Base-by-base conservation (phyloP, 441 rosid species). In the Geranium incanum region DNA sequence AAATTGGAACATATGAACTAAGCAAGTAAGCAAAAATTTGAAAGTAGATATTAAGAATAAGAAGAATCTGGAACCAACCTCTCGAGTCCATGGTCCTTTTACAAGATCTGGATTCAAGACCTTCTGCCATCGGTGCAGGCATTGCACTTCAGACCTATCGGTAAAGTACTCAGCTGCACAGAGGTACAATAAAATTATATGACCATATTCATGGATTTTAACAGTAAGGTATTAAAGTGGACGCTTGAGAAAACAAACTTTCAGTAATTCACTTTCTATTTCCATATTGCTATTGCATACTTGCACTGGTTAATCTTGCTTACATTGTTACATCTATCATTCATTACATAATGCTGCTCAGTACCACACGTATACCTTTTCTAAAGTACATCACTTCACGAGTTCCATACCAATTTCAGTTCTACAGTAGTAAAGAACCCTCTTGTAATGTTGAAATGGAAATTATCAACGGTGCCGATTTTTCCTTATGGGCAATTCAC, bases 71-170 rank as follows among this genome's bases (percentile, higher is more conserved):
- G 45, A 41, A 48, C 79, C 70, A 77, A 93, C 99, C 95, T 93
- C 90, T 81, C 84, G 97, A 68, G 95, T 86, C 99, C 99, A 95
- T 60, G 98, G 97, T 79, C 99, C 99, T 80, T 95, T 95, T 63
- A 92, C 81, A 82, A 95, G 97, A 0, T 95, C 93, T 0, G 99
- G 99, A 79, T 93, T 87, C 13, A 95, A 88, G 84, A 95, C 99
- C 81, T 95, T 95, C 82, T 95, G 99, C 99, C 99, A 95, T 69
- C 99, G 86, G 79, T 95, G 99, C 78, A 95, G 75, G 81, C 98
- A 95, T 70, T 95, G 99, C 68, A 95, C 99, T 81, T 93, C 98
- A 66, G 97, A 91, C 83, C 99, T 86, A 77, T 83, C 88, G 57
- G 90, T 89, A 80, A 89, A 91, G 75, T 66, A 84, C 45, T 91